Evolutionary conservation across 768 basidiomycete genomes (phyloP), one percentile per base, ranked within the genome.

Genomic region (Termitomyces heimii): DNA sequence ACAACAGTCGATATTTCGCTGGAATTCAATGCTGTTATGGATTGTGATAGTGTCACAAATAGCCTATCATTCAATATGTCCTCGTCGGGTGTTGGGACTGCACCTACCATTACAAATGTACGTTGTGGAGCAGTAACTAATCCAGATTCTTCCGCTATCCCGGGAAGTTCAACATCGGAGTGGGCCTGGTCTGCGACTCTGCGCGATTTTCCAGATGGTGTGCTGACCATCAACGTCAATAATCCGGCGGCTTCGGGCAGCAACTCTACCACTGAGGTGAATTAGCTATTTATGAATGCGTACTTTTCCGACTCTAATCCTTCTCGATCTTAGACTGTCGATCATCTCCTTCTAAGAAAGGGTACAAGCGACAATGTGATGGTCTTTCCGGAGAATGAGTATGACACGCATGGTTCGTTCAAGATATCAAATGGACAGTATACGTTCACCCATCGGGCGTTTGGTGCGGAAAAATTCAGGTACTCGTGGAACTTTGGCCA

Each of bases 401-500:
- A 93, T 68, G 85, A 88, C 68, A 76, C 70, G 20, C 70, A 69
- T 50, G 73, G 67, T 52, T 77, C 84, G 0, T 83, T 90, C 67
- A 75, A 77, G 18, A 74, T 78, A 53, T 77, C 82, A 10, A 73
- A 82, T 57, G 85, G 82, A 54, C 74, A 85, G 59, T 94, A 88
- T 69, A 81, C 78, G 6, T 92, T 93, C 70, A 82, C 82, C 0
- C 94, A 97, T 72, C 81, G 79, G 45, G 94, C 94, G 5, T 80
- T 81, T 54, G 94, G 94, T 47, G 94, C 94, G 18, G 93, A 96
- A 60, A 83, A 74, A 76, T 86, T 92, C 75, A 82, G 94, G 45
- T 95, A 93, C 70, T 86, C 92, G 13, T 83, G 84, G 75, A 86
- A 95, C 74, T 96, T 88, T 65, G 93, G 91, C 9, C 78, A 81